These are phyloP conservation scores for Biscogniauxia sp. DNA, from an alignment of 2,329 filamentous ascomycete genomes.

Conservation along the genomic window DNA sequence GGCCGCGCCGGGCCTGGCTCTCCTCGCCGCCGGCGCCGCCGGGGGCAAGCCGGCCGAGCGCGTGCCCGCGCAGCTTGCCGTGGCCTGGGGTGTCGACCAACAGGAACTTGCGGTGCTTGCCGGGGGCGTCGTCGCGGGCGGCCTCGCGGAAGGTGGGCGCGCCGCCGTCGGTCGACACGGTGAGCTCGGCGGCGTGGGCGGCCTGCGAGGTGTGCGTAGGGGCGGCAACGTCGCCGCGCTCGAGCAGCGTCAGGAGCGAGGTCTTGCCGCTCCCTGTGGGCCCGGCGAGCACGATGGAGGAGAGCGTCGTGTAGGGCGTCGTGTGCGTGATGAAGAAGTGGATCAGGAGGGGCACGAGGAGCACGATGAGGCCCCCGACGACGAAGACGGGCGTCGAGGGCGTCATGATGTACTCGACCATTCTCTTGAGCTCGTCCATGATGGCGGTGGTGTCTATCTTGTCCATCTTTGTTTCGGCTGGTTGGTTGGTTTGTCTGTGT, in stretches of 20 bases:
- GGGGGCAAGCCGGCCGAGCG: conserved; percentile 50
- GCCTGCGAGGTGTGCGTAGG: conserved; percentile 57
- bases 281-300: conserved; percentile 77
- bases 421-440: conserved; percentile 39
- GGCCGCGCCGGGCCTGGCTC: not conserved
- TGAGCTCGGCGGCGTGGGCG: conserved; percentile 52
- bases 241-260: conserved; percentile 72
- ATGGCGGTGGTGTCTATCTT: conserved; percentile 10
- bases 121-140: conserved; percentile 54
- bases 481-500: too few species aligned
- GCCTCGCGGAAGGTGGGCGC: conserved; percentile 46
- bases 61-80: conserved; percentile 80
- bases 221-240: conserved; percentile 48
- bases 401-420: conserved; percentile 54
- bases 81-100: conserved; percentile 92
- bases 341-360: conserved; percentile 73
- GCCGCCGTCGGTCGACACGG: conserved; percentile 45
- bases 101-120: conserved; percentile 66
- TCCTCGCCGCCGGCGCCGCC: conserved; percentile 7
- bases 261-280: conserved; percentile 87
- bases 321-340: conserved; percentile 72
- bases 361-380: conserved; percentile 66
- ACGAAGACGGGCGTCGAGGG: conserved; percentile 63
- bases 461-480: too few species aligned
- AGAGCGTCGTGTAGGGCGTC: conserved; percentile 63